These are phyloP conservation scores for Fusarium oxysporum DNA, from an alignment of 2,329 filamentous ascomycete species.

Conservation along the genomic window DNA sequence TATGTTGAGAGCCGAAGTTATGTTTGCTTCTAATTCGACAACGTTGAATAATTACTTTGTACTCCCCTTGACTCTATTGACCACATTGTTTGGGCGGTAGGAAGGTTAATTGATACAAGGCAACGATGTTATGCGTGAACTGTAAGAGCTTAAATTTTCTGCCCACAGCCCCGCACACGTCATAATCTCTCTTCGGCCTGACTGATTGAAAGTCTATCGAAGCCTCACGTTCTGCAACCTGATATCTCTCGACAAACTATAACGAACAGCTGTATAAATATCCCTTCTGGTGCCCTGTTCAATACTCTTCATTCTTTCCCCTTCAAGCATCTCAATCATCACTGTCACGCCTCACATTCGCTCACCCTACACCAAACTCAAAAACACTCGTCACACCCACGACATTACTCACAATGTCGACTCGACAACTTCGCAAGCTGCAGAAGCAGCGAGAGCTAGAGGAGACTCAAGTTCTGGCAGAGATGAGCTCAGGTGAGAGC, in stretches of 20 bases:
- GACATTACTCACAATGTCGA: slow-evolving; percentile 57
- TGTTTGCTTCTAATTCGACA: not conserved
- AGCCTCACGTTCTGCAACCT: not conserved
- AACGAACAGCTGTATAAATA: not conserved
- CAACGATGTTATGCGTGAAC: not conserved
- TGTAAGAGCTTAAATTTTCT: not conserved
- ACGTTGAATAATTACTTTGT: not conserved
- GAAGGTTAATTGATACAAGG: not conserved
- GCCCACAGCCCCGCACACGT: slow-evolving; percentile 4
- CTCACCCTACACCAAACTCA: slow-evolving; percentile 17
- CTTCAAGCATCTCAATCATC: not conserved
- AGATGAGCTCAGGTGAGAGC: slow-evolving; percentile 43
- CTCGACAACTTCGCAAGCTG: slow-evolving; percentile 63
- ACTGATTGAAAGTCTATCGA: not conserved
- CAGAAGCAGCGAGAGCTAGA: slow-evolving; percentile 63
- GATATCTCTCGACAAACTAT: not conserved
- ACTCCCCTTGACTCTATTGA: not conserved
- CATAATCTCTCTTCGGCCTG: not conserved
- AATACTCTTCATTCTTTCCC: not conserved
- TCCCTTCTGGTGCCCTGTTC: not conserved
- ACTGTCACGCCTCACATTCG: slow-evolving; percentile 11
- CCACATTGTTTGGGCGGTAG: not conserved
- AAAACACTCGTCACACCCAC: not conserved
- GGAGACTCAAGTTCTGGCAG: slow-evolving; percentile 29
- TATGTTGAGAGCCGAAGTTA: not conserved